Base-by-base conservation (phyloP, 139 green algal genomes). In the Coelastrella sp. region DNA sequence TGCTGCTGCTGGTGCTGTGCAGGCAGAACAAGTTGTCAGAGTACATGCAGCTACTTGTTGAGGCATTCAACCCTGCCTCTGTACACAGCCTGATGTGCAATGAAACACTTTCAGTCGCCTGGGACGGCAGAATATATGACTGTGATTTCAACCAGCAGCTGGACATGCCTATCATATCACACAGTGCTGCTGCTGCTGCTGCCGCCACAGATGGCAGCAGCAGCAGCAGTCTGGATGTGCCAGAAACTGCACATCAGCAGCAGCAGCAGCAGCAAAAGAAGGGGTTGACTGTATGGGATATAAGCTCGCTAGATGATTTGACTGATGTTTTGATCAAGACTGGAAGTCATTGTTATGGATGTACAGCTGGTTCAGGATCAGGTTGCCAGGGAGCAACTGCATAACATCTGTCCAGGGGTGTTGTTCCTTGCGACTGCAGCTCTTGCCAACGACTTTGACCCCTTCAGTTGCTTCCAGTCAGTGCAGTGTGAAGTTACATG, bases 101-200 rank as follows among this genome's bases (percentile, higher is more conserved):
- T 11, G 92, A 98, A 89, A 98, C 97, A 0, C 89, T 99, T 20
- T 96, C 83, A 64, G 97, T 99, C 5, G 90, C 94, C 5, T 99
- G 96, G 96, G 97, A 99, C 87, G 98, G 98, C 57, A 89, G 88
- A 3, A 19, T 99, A 32, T 99, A 96, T 80, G 98, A 99, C 94
- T 99, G 98, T 92, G 98, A 99, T 88, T 99, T 99, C 93, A 99
- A 99, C 94, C 98, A 99, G 96, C 98, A 99, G 95, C 93, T 99
- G 66, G 97, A 96, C 23, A 93, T 99, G 66, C 88, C 74, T 57
- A 89, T 71, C 56, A 68, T 19, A 58, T 56, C 61, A 68, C 22
- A 19, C 66, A 73, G 5, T 23, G 83, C 74, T 73, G 77, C 74
- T 66, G 57, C 60, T 68, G 66, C 13, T 65, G 57, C 76, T 74